Evolutionary conservation across 2,329 filamentous ascomycete genomes (phyloP).

Genomic region (Aspergillus carbonarius): DNA sequence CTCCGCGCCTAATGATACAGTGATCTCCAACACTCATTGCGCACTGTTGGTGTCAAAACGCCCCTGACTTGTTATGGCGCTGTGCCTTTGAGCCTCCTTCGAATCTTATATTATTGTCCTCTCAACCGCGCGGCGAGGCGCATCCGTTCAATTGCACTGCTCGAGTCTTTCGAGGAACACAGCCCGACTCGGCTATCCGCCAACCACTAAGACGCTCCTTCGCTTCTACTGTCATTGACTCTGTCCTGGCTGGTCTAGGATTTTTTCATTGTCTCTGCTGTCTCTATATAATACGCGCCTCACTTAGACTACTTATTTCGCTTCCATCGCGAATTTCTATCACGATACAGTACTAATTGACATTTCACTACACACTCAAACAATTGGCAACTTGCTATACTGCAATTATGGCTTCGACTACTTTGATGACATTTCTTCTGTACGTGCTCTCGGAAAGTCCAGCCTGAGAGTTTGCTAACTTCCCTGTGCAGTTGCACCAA

Average conservation of each 20-base stretch:
- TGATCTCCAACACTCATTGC: constrained; percentile 14
- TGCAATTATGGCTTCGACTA: constrained; percentile 34
- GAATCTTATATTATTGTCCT: constrained; percentile 14
- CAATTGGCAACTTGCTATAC: not conserved
- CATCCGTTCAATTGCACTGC: constrained; percentile 1
- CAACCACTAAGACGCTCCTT: not conserved
- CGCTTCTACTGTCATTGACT: constrained; percentile 6
- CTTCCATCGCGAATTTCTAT: not conserved
- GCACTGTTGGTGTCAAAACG: constrained; percentile 13
- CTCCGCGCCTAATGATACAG: constrained; percentile 25
- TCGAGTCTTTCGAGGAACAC: not conserved
- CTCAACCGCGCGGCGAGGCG: constrained; percentile 5
- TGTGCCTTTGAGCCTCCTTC: constrained; percentile 7
- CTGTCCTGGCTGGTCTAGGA: constrained; percentile 21
- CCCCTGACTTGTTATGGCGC: constrained; percentile 14
- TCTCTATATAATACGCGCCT: constrained; percentile 6
- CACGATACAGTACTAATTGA: not conserved
- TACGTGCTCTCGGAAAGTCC: constrained; percentile 22
- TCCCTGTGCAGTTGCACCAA: constrained; percentile 32
- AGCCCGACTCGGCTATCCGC: not conserved
- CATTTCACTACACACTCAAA: constrained; percentile 2
- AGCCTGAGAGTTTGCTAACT: constrained; percentile 17
- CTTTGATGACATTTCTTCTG: constrained; percentile 39
- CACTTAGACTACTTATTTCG: constrained; percentile 2
- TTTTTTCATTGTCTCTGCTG: constrained; percentile 7